Evolutionary conservation across 208 protist genomes (phyloP), one percentile per base, ranked within the genome.

Genomic region (Leishmania tropica): DNA sequence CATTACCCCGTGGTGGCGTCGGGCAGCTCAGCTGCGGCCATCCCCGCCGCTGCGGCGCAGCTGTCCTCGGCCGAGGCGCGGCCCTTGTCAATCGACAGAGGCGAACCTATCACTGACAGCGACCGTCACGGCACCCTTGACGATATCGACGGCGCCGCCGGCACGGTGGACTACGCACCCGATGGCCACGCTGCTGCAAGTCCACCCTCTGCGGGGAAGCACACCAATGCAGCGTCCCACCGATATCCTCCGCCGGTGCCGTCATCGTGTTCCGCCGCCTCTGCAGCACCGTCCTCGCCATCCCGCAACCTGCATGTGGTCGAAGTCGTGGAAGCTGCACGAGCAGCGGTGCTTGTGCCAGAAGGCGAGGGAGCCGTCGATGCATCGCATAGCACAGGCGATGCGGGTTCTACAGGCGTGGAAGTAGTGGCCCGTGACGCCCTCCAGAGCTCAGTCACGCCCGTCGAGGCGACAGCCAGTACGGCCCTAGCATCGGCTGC

Each of bases 61-160:
- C 68, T 42, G 37, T 51, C 40, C 67, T 37, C 67, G 17, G 19
- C 2, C 17, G 40, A 40, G 47, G 21, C 17, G n/a, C 78, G 37
- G 7, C 68, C 67, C 24, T 31, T 76, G 37, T 76, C 78, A 6
- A 81, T 81, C 51, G 68, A 81, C 54, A 40, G 28, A 35, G 48
- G 37, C 65, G 68, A 81, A 17, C 56, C 42, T 73, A 62, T 73
- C 56, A 17, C 35, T 17, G 10, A 76, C 45, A 54, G 51, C 31
- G 31, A 28, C 8, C 15, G 4, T 31, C 45, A 76, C n/a, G 28
- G 48, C 7, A 35, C 19, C 47, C 31, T 47, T 42, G 37, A 71
- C 31, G 7, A 19, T n/a, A 37, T 5, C 71, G 13, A 42, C 17
- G 62, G 37, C 68, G 15, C 15, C 17, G 68, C 37, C 17, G 62